A percentile compares a stretch with the other conserved stretches of the same genome.
These are phyloP conservation scores for Backusella tarrabulga DNA, from an alignment of 192 early-diverging fungal species.

Conservation along the genomic window DNA sequence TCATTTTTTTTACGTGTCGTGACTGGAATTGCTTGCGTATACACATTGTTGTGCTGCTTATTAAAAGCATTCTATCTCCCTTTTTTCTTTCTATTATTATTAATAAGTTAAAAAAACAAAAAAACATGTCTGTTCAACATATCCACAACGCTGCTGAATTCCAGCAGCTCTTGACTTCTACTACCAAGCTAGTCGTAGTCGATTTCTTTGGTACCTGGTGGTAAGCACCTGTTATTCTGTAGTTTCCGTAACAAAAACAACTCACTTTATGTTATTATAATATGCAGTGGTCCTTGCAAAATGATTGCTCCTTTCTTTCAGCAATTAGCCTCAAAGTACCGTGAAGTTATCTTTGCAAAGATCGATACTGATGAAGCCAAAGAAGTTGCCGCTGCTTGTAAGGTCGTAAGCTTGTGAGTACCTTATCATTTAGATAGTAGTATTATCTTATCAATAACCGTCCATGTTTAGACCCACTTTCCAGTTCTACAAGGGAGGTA, in stretches of 20 bases:
- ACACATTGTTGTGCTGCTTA: background rate
- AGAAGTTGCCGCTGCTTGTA: slow-evolving; percentile 35
- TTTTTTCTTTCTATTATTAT: background rate
- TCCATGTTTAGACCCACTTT: slow-evolving; percentile 74
- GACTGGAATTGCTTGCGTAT: slow-evolving; percentile 1
- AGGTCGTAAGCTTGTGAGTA: slow-evolving; percentile 46
- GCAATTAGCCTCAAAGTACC: slow-evolving; percentile 45
- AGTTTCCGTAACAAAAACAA: background rate
- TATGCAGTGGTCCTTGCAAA: slow-evolving; percentile 50
- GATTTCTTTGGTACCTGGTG: slow-evolving; percentile 52
- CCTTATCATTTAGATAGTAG: background rate
- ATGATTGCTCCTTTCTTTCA: slow-evolving; percentile 53
- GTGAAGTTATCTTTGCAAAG: slow-evolving; percentile 52
- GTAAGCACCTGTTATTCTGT: slow-evolving; percentile 10
- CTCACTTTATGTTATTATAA: background rate
- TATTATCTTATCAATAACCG: background rate
- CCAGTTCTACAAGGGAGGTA: slow-evolving; percentile 75
- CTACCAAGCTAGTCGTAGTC: slow-evolving; percentile 45
- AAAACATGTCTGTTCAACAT: slow-evolving; percentile 18
- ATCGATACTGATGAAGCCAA: slow-evolving; percentile 26
- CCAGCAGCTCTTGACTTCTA: slow-evolving; percentile 20
- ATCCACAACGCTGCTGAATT: slow-evolving; percentile 39
- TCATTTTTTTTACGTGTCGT: background rate
- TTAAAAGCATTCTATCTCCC: background rate
- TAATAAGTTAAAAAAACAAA: background rate